These are phyloP conservation scores for Diplocarpon rosae DNA, from an alignment of 2,329 filamentous ascomycete genomes.

Conservation along the genomic window DNA sequence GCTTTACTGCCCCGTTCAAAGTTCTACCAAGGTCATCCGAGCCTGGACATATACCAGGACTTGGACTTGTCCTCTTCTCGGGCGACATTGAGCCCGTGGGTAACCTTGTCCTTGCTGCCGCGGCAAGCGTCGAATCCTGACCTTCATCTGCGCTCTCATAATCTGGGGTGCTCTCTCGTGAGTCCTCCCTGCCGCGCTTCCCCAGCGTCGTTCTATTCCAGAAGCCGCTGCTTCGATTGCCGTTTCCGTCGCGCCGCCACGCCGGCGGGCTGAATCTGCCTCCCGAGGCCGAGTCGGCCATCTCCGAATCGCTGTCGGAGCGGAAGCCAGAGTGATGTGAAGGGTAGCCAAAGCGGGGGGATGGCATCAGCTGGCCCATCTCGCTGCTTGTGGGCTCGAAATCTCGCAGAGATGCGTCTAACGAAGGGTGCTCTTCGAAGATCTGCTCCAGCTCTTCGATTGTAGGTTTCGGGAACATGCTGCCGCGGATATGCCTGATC, in stretches of 20 bases:
- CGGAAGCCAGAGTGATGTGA: constrained; percentile 55
- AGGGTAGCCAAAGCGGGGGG: constrained; percentile 39
- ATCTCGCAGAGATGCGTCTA: constrained; percentile 50
- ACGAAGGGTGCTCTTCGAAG: constrained; percentile 47
- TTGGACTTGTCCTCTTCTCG: constrained; percentile 43
- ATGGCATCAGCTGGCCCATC: constrained; percentile 15
- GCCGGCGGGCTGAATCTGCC: constrained; percentile 56
- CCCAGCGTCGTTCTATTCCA: constrained; percentile 39
- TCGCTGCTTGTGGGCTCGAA: constrained; percentile 42
- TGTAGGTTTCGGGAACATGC: constrained; percentile 3
- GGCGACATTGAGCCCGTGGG: constrained; percentile 43
- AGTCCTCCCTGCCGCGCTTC: constrained; percentile 40
- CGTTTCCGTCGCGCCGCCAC: constrained; percentile 40
- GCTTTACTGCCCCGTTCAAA: constrained; percentile 28
- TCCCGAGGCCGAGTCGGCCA: constrained; percentile 33
- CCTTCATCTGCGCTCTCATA: constrained; percentile 44
- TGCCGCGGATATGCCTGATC: constrained; percentile 2
- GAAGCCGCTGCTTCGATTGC: constrained; percentile 33
- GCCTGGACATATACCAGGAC: constrained; percentile 33
- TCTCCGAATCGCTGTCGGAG: constrained; percentile 33
- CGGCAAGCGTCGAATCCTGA: constrained; percentile 25
- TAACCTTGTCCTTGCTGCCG: constrained; percentile 29
- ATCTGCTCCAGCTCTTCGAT: constrained; percentile 37
- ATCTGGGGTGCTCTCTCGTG: constrained; percentile 46
- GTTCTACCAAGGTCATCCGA: constrained; percentile 29